Conservation (phyloP, 345 rosid genomes). For the Toxicodendron radicans region DNA sequence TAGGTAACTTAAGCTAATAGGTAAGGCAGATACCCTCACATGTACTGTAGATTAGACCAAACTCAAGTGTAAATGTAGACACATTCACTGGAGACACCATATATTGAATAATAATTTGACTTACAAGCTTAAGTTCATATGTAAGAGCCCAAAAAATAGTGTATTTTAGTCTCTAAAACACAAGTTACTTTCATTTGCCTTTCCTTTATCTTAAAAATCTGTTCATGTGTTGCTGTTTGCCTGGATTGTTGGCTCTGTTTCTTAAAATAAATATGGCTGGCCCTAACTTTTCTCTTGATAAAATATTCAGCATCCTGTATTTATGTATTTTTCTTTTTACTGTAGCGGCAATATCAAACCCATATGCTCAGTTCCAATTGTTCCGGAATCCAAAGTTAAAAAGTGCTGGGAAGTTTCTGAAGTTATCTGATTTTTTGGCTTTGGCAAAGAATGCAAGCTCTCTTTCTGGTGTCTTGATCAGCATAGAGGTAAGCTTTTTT, state of each 20-base stretch:
- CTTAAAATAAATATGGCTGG: background rate
- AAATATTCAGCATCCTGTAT: background rate
- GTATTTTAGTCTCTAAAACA: background rate
- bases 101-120: background rate
- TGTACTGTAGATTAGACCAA: background rate
- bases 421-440: conserved; percentile 59
- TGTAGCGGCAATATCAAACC: conserved; percentile 67
- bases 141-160: background rate
- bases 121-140: background rate
- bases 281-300: background rate
- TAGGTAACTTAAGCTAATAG: no score
- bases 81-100: background rate
- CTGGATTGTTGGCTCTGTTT: background rate
- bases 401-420: conserved; percentile 49
- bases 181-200: background rate
- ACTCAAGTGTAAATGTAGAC: no score
- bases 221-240: background rate
- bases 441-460: conserved; percentile 63
- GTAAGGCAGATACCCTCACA: background rate
- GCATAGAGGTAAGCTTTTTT: conserved; percentile 69
- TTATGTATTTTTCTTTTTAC: conserved; percentile 13
- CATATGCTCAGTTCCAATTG: conserved; percentile 28
- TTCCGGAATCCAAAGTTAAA: conserved; percentile 56
- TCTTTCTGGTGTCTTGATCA: conserved; percentile 73
- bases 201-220: background rate